Base-by-base conservation (phyloP, 129 eudicot genomes). In the Sambucus nigra region DNA sequence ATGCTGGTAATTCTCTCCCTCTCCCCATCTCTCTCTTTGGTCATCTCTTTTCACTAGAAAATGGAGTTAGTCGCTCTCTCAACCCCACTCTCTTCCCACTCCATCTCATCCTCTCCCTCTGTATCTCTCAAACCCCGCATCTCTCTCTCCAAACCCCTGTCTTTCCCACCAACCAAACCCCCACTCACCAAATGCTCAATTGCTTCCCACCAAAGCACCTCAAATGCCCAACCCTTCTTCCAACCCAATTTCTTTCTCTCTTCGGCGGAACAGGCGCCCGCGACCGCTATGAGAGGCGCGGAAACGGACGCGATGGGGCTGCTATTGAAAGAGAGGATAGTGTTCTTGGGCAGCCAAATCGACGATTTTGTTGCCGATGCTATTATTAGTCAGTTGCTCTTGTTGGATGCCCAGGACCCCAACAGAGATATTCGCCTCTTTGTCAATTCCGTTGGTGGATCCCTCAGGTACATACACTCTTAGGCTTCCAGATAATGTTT, bases 331-430 rank as follows among this genome's bases (percentile, higher is more conserved):
- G 97, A 89, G 55, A 81, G 97, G 61, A 89, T 89, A 4, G 88
- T 89, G 47, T 89, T 89, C 33, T 55, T 89, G 72, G 94, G 94
- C 14, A 65, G 64, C 51, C 57, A 62, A 17, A 89, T 89, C 53
- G 95, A 88, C 55, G 97, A 88, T 67, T 81, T 84, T 51, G 80
- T 76, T 26, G 99, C 99, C n/a, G 99, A 92, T 60, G 73, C 87
- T 56, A 73, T 82, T 21, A 77, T 86, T 31, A 86, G 99, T 80
- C 94, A 92, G 84, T 57, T 92, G 72, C 68, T 92, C 24, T 59
- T 86, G 84, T 60, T 91, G 72, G 99, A 91, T 68, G 86, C 99
- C 57, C 81, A 76, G 51, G 91, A 92, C 61, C 76, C 80, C 14
- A 80, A 66, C 1, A 82, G 73, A 52, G 99, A 92, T 65, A 92